Base-by-base conservation (phyloP, 129 eudicot genomes). In the Centella asiatica region DNA sequence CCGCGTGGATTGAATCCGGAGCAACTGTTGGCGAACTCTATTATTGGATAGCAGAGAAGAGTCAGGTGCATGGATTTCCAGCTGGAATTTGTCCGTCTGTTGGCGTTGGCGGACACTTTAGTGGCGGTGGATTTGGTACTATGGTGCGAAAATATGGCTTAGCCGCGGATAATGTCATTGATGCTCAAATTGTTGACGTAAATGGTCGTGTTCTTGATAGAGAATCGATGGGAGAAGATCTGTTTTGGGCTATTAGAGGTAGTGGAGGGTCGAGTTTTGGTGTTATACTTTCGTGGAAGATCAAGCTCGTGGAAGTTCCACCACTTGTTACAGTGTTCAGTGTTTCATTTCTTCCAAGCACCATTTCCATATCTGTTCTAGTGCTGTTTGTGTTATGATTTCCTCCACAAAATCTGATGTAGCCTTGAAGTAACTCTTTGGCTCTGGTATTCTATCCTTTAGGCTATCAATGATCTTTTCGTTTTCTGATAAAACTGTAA, bases 341-440 rank as follows among this genome's bases (percentile, higher is more conserved):
- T 56, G 62, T 62, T 8, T 18, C 44, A 52, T 69, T 0, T 63
- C 64, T 54, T 62, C 56, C 27, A 42, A 53, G 36, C 64, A 19
- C 48, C 24, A 25, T 63, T 47, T 23, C 69, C 69, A 62, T 10
- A 34, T 36, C 39, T 59, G 25, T 31, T 24, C 8, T 25, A 67
- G 25, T 44, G 76, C 54, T 22, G 42, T 51, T 0, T 46, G 45
- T 1, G 76, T 44, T 40, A 76, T 70, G 0, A 60, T 69, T 24
- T 40, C 53, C 22, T 37, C 31, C 3, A 70, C 66, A 27, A 17
- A 76, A 40, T 76, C 76, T 1, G 69, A 40, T 40, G 60, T 76
- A 0, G 20, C 33, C 39, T 76, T 59, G n/a, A 32, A 0, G 17
- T 18, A 47, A 4, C 2, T n/a, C 51, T 37, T 76, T 0, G 1